Conservation (phyloP, 768 basidiomycete genomes). For the Amanita rimosa region DNA sequence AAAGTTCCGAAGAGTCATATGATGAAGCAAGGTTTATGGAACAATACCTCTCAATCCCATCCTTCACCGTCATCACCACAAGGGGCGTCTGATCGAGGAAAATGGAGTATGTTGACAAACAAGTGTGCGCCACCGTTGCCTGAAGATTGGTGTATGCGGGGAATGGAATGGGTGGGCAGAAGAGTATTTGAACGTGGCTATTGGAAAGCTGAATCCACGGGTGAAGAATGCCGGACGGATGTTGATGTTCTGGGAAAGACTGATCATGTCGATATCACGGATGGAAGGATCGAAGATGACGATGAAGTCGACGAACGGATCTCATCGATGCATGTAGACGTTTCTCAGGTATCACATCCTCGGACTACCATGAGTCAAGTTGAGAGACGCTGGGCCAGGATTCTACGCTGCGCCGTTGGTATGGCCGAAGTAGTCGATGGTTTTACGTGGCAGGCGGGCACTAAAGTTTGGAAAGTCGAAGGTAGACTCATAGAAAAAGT, state of each 20-base stretch:
- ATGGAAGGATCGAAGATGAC: constrained; percentile 80
- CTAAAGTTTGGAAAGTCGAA: constrained; percentile 51
- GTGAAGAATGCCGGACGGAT: constrained; percentile 56
- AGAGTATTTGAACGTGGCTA: constrained; percentile 88
- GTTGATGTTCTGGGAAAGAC: constrained; percentile 65
- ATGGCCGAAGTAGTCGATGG: constrained; percentile 67
- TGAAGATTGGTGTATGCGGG: constrained; percentile 93
- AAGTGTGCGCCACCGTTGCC: constrained; percentile 63
- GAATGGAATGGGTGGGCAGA: constrained; percentile 93
- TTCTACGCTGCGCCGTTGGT: constrained; percentile 57
- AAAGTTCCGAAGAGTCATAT: constrained; percentile 44
- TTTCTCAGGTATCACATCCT: constrained; percentile 8
- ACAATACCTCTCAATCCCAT: constrained; percentile 12
- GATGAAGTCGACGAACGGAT: constrained; percentile 32
- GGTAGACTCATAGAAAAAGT: constrained; percentile 62
- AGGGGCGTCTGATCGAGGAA: constrained; percentile 25
- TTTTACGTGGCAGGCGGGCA: constrained; percentile 52
- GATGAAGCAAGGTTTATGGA: constrained; percentile 30
- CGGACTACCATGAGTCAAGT: constrained; percentile 23
- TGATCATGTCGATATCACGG: constrained; percentile 45
- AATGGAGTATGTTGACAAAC: constrained; percentile 58
- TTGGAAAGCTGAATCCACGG: constrained; percentile 54
- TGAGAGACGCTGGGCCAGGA: constrained; percentile 61
- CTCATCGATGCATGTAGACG: constrained; percentile 12
- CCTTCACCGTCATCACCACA: constrained; percentile 4